Conservation (phyloP, 768 basidiomycete species). For the Mycena vulgaris region DNA sequence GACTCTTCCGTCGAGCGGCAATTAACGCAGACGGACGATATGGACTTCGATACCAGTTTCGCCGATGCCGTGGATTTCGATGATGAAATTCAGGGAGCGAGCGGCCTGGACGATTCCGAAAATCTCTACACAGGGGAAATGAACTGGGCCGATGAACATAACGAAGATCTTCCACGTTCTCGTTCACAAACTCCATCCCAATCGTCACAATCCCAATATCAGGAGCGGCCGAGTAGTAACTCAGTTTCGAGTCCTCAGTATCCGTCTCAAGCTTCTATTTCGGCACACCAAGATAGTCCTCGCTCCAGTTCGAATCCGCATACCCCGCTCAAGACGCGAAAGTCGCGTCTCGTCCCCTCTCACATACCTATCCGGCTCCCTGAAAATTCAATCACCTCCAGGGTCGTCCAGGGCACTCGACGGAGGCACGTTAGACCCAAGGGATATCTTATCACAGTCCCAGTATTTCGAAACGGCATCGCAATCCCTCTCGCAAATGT, state of each 20-base stretch:
- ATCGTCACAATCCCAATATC: constrained; percentile 37
- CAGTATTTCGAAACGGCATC: constrained; percentile 1
- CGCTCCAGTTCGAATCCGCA: background rate
- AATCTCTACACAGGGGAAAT: constrained; percentile 34
- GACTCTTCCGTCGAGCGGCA: constrained; percentile 63
- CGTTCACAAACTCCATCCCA: constrained; percentile 26
- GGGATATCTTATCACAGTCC: constrained; percentile 6
- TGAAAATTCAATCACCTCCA: constrained; percentile 4
- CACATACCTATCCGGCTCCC: constrained; percentile 23
- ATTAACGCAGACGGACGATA: constrained; percentile 58
- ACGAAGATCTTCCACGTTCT: constrained; percentile 3
- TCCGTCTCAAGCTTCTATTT: constrained; percentile 1
- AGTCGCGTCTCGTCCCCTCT: background rate
- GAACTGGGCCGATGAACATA: constrained; percentile 26
- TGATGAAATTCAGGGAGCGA: constrained; percentile 21
- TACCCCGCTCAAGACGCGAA: too few species aligned
- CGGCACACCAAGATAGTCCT: background rate
- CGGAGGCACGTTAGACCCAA: constrained; percentile 11
- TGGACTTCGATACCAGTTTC: constrained; percentile 37
- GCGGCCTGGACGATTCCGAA: constrained; percentile 7
- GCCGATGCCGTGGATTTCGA: background rate
- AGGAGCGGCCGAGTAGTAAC: constrained; percentile 24
- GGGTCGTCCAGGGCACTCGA: constrained; percentile 2
- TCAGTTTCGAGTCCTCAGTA: background rate
- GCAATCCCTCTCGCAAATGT: background rate